phyloP scores from a whole-genome alignment of 2,329 filamentous ascomycete species.

The Fusarium odoratissimum region DNA sequence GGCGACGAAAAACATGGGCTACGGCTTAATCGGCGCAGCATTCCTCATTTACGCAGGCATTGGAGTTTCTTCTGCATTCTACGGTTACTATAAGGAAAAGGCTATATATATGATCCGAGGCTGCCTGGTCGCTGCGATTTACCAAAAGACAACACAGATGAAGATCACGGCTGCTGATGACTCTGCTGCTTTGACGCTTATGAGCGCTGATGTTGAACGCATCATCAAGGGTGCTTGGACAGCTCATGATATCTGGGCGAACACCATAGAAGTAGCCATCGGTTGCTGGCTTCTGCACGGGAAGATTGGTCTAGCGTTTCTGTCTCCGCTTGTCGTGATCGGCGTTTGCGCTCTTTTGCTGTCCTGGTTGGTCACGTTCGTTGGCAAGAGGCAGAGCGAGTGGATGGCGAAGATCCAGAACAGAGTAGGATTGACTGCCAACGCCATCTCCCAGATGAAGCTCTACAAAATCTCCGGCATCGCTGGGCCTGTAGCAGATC shows the following conservation, averaged over 20 bases:
- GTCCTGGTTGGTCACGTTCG: conserved; percentile 21
- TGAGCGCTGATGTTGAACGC: conserved; percentile 61
- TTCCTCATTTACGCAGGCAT: conserved; percentile 55
- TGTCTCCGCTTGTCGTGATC: conserved; percentile 59
- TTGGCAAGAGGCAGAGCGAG: conserved; percentile 42
- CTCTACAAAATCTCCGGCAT: conserved; percentile 49
- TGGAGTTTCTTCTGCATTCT: conserved; percentile 54
- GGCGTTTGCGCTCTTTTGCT: conserved; percentile 41
- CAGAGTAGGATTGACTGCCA: conserved; percentile 48
- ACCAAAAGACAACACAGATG: conserved; percentile 49
- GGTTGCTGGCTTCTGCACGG: conserved; percentile 60
- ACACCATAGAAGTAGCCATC: conserved; percentile 55
- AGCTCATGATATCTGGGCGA: conserved; percentile 57
- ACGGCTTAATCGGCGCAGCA: conserved; percentile 57
- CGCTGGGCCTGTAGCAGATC: conserved; percentile 43
- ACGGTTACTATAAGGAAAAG: conserved; percentile 54
- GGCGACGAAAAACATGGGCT: conserved; percentile 46
- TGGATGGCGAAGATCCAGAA: conserved; percentile 54
- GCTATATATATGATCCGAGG: conserved; percentile 49
- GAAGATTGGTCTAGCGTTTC: conserved; percentile 60
- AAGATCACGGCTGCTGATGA: conserved; percentile 50
- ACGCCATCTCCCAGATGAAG: conserved; percentile 49
- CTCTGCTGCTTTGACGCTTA: conserved; percentile 58
- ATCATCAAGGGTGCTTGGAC: conserved; percentile 50
- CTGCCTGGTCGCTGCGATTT: conserved; percentile 50